Evolutionary conservation across 768 basidiomycete genomes (phyloP), one percentile per base, ranked within the genome.

Genomic region (Gloeopeniophorella convolvens): DNA sequence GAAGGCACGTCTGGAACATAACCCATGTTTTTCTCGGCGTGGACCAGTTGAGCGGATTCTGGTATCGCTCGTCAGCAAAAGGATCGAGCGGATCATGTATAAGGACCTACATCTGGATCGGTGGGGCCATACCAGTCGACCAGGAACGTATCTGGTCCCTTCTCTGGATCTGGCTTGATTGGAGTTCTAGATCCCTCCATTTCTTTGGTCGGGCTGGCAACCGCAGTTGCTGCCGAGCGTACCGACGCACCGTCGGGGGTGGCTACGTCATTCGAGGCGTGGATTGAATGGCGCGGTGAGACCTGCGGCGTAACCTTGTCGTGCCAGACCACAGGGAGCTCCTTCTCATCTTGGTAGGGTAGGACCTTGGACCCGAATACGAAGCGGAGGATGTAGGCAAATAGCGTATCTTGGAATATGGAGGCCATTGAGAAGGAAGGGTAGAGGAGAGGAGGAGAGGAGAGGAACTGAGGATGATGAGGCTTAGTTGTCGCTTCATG

Each of bases 1-100:
- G 50, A 37, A 68, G 53, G 39, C 64, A 65, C n/a, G 68, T 65
- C 33, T 60, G 60, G 43, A 63, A 65, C 15, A 65, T 62, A 12
- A 68, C 64, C 42, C 67, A 65, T 24, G 58, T 49, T 35, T 63
- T 60, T 32, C 60, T 69, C 12, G 39, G 3, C 20, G 58, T 55
- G 3, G 65, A 64, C 68, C 68, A 69, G 45, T 69, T 65, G 30
- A n/a, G 37, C 3, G 50, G 47, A 31, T 51, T 31, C 35, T 45
- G 28, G 24, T 31, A 20, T 16, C n/a, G 11, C 18, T 28, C 21
- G 26, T 33, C 44, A n/a, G 24, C 21, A 18, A 28, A 24, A 5
- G 27, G 27, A 23, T 21, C 33, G 7, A 34, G 32, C 21, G 28
- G 3, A 12, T 15, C 3, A 2, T 10, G 27, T 2, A n/a, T 6